Base-by-base conservation (phyloP, 805 yeast species). In the Lipomyces sp. region DNA sequence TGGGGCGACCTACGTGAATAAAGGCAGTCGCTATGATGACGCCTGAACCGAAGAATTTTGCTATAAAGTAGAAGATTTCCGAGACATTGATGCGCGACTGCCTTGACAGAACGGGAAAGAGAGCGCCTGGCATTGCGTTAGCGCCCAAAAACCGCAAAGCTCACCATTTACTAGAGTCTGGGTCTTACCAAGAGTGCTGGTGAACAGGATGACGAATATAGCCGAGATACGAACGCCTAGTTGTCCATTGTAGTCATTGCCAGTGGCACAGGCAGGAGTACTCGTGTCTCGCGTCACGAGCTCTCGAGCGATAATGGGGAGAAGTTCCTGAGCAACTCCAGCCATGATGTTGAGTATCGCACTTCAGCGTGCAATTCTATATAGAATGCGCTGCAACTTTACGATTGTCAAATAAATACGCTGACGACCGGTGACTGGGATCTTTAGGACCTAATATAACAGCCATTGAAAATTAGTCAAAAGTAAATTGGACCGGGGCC, bases 21-120 rank as follows among this genome's bases (percentile, higher is more conserved):
- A 87, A 89, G 0, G 92, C 90, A 6, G 94, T 89, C 10, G 93
- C 89, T 2, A 89, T 80, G 71, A 89, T 89, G 57, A 89, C 93
- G 61, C 94, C 94, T 3, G 91, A 83, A 72, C 94, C 94, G 60
- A 73, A 73, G 64, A 71, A 73, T 51, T 70, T 69, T 32, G 70
- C 69, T 35, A 70, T 37, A 48, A 71, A 60, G 65, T 68, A 71
- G 54, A 64, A 39, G 53, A 60, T 53, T 15, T 69, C 66, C 2
- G 68, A 71, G 13, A 69, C 65, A 13, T 42, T 39, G 29, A 63
- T 24, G 5, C 60, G 60, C 13, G 71, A 53, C 57, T 69, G 67
- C 54, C 65, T 62, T 18, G 80, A 73, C 7, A 75, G 73, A 32
- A 73, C 79, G 68, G 72, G 90, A 86, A 76, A 86, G 63, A 67